Base-by-base conservation (phyloP, 225 moss, liverwort and hornwort genomes). In the Sphagnum contortum region DNA sequence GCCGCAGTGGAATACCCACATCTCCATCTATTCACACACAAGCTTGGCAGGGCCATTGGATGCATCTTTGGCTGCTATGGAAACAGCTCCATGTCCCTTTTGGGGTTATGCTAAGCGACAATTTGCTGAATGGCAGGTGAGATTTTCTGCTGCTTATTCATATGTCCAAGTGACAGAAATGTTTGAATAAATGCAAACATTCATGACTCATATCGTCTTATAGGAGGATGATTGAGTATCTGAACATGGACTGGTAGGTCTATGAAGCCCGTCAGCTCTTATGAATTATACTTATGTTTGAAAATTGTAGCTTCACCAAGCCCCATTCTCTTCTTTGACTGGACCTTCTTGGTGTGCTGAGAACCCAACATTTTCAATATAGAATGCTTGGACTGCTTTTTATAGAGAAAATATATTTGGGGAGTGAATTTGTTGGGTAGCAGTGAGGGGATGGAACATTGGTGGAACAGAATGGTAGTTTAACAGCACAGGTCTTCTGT, bases 11-110 rank as follows among this genome's bases (percentile, higher is more conserved):
- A 85, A 88, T 62, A 82, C 84, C 64, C 98, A 98, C 66, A 86
- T 98, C 10, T 93, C 98, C 9, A 93, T 98, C 54, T 98, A 87
- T 67, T 90, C 96, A 0, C 88, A 89, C 5, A 71, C 83, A 50
- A 85, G 86, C 74, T 53, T 81, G 69, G 81, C 76, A 48, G 81
- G 77, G n/a, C 67, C 80, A 44, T 49, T 84, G 45, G 84, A 84
- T 68, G 74, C 76, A 3, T n/a, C 71, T 13, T 48, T 78, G 47
- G 61, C 73, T 7, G 78, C 78, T 9, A 7, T 45, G 9, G 66
- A 79, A 44, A 71, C 63, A 75, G 89, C 55, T 70, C 83, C 58
- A 75, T 79, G 29, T 75, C 75, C 70, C 74, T 78, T 50, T 69
- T 83, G 75, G 63, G 75, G 74, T 63, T 75, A 50, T 59, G 57